phyloP scores from a whole-genome alignment of 75 land plant species.

The Chamaecyparis obtusa region DNA sequence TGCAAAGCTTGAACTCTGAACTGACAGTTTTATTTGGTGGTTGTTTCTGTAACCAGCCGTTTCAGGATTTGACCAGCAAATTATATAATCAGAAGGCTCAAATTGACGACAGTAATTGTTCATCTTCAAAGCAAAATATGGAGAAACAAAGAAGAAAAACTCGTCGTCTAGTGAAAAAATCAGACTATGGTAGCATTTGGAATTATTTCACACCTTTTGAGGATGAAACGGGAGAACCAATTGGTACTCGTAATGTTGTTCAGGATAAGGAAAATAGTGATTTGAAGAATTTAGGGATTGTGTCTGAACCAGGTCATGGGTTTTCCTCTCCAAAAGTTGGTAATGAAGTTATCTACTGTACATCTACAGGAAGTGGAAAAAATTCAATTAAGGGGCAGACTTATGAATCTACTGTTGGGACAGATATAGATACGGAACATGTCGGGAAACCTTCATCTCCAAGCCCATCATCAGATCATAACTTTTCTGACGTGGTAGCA shows the following conservation, averaged over 20 bases:
- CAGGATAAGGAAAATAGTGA: background rate
- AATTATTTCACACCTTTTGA: background rate
- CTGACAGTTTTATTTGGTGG: slow-evolving; percentile 2
- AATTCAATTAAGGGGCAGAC: background rate
- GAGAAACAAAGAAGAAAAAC: background rate
- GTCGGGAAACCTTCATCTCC: background rate
- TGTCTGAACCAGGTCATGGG: background rate
- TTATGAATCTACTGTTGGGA: background rate
- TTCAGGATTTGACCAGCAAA: background rate
- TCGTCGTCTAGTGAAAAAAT: slow-evolving; percentile 14
- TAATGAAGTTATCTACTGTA: background rate
- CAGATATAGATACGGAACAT: background rate
- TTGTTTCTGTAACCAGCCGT: background rate
- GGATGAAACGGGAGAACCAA: background rate
- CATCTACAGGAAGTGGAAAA: background rate
- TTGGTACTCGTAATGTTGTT: background rate
- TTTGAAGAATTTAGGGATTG: background rate
- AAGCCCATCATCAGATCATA: background rate
- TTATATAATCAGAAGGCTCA: background rate
- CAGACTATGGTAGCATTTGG: background rate
- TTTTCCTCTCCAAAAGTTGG: background rate
- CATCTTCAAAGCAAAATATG: slow-evolving; percentile 14
- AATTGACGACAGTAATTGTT: background rate
- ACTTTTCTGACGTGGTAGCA: slow-evolving; percentile 10
- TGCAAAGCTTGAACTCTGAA: background rate